Conservation (phyloP, 768 basidiomycete species). For the Lactarius hatsudake region DNA sequence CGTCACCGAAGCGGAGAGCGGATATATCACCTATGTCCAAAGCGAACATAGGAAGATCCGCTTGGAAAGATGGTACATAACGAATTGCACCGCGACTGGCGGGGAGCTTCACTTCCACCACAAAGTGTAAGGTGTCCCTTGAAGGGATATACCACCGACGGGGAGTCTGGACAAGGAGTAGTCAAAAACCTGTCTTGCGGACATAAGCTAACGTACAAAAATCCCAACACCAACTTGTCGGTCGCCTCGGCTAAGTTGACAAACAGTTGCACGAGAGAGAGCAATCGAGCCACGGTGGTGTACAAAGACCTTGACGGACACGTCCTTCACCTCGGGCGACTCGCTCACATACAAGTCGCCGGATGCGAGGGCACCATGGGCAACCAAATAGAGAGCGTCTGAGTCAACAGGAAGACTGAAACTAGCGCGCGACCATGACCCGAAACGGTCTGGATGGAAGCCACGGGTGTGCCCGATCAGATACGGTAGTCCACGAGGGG, state of each 20-base stretch:
- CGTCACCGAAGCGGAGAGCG: constrained; percentile 5
- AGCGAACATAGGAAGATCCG: constrained; percentile 14
- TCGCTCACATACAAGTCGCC: constrained; percentile 20
- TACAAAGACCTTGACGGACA: constrained; percentile 35
- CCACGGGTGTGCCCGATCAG: constrained; percentile 28
- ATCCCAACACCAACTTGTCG: constrained; percentile 38
- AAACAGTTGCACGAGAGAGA: constrained; percentile 35
- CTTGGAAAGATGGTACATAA: constrained; percentile 9
- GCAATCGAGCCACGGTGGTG: constrained; percentile 31
- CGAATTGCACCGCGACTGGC: not conserved
- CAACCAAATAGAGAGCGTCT: constrained; percentile 34
- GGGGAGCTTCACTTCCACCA: constrained; percentile 22
- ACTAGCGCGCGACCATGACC: constrained; percentile 29
- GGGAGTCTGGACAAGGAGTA: constrained; percentile 23
- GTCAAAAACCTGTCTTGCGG: not conserved
- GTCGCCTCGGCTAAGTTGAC: constrained; percentile 32
- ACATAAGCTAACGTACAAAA: constrained; percentile 33
- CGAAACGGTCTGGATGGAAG: constrained; percentile 22
- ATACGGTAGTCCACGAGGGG: constrained; percentile 1
- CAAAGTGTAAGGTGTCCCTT: constrained; percentile 31
- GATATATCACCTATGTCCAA: constrained; percentile 3
- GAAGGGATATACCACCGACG: constrained; percentile 8
- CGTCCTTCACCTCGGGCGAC: constrained; percentile 22
- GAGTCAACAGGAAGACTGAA: constrained; percentile 35
- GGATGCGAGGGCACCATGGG: constrained; percentile 32